A percentile compares a stretch with the other conserved stretches of the same genome.
Conservation (phyloP, 2,329 filamentous ascomycete species). For the Chrysoporthe austroafricana region DNA sequence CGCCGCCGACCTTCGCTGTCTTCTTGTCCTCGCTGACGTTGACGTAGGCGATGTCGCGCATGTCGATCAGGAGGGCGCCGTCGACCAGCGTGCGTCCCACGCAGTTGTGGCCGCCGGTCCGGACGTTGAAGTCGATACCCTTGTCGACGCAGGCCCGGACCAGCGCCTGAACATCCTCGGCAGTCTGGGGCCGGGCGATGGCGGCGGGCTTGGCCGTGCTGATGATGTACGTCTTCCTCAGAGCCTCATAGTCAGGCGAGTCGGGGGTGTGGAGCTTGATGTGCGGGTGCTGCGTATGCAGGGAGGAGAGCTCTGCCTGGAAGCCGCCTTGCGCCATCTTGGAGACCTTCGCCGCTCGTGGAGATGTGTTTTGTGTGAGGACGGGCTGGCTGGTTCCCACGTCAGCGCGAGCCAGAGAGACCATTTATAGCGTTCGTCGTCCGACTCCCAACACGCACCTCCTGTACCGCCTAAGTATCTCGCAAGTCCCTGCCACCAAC, state of each 20-base stretch:
- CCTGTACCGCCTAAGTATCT: too few relatives aligned
- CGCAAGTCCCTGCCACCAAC: background rate
- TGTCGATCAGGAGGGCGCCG: conserved; percentile 10
- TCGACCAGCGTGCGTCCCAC: conserved; percentile 3
- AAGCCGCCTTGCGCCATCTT: background rate
- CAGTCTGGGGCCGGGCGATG: conserved; percentile 16
- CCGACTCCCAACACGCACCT: background rate
- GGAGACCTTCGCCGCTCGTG: background rate
- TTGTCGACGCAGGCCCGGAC: conserved; percentile 1
- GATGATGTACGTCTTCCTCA: conserved; percentile 4
- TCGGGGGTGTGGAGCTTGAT: conserved; percentile 12
- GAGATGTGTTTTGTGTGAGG: background rate
- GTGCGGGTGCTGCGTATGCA: background rate
- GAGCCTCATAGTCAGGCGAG: conserved; percentile 7
- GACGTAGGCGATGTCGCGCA: conserved; percentile 16
- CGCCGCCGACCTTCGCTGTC: conserved; percentile 31
- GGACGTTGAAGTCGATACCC: background rate
- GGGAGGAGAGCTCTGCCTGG: background rate
- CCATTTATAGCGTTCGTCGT: background rate
- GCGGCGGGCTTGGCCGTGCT: conserved; percentile 6
- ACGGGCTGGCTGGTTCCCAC: background rate
- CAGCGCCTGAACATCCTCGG: conserved; percentile 15
- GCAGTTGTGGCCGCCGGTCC: conserved; percentile 15
- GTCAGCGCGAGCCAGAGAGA: background rate
- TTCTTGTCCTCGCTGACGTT: conserved; percentile 16